Conservation (phyloP, 176 grass and related monocot species). For the Oryza nivara region DNA sequence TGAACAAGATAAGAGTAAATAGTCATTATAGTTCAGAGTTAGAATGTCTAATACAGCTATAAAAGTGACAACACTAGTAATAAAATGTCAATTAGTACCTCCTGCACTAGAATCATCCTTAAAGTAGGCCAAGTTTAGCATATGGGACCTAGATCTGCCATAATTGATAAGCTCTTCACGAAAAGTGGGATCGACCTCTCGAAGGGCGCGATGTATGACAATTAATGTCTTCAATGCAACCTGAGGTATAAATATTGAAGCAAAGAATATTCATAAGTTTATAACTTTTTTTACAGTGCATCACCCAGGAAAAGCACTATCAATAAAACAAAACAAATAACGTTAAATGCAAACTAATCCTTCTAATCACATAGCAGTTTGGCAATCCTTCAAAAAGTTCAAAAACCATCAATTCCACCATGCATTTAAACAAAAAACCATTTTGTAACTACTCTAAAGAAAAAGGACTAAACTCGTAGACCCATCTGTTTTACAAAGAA, state of each 20-base stretch:
- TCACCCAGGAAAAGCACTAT: not conserved
- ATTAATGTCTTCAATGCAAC: conserved; percentile 98
- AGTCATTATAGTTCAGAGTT: conserved; percentile 28
- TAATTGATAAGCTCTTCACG: conserved; percentile 98
- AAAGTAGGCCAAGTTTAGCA: conserved; percentile 97
- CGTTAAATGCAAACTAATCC: not conserved
- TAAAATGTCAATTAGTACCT: conserved; percentile 57
- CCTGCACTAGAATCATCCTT: conserved; percentile 97
- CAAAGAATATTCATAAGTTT: conserved; percentile 32
- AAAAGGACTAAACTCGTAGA: not conserved
- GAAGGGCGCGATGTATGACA: conserved; percentile 91
- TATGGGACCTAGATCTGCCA: conserved; percentile 91
- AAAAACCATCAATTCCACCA: not conserved
- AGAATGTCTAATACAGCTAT: conserved; percentile 17
- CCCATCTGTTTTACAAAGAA: not conserved
- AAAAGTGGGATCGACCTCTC: conserved; percentile 96
- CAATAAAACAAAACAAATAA: conserved; percentile 6
- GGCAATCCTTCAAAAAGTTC: not conserved
- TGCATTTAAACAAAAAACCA: not conserved
- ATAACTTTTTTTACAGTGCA: not conserved
- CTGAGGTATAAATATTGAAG: conserved; percentile 46
- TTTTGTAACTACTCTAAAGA: not conserved
- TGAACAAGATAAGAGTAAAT: conserved; percentile 48
- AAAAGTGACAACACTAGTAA: conserved; percentile 30
- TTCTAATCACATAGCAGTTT: not conserved